phyloP scores from a whole-genome alignment of 768 basidiomycete genomes.

The Leccinum uliginosum region DNA sequence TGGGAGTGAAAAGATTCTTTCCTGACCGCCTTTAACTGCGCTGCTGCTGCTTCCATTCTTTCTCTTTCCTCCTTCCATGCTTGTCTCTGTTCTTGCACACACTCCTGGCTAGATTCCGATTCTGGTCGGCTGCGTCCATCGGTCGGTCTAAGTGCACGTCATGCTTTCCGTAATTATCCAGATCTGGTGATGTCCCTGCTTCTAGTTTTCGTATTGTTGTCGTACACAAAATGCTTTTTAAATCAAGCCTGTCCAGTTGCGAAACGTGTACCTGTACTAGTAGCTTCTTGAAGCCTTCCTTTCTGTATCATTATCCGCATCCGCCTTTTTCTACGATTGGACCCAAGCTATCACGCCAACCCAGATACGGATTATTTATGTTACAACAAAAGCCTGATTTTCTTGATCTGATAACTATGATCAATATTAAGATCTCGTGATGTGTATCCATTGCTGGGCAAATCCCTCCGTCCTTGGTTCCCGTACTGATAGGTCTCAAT shows the following conservation, averaged over 20 bases:
- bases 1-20: not conserved
- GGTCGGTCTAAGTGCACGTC: constrained; percentile 3
- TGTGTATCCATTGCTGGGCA: constrained; percentile 10
- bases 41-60: constrained; percentile 7
- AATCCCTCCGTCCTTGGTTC: constrained; percentile 8
- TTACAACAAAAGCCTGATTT: constrained; percentile 14
- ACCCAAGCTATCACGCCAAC: constrained; percentile 6
- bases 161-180: constrained; percentile 17
- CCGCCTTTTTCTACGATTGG: constrained; percentile 12
- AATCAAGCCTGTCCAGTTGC: constrained; percentile 4
- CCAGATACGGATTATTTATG: constrained; percentile 19
- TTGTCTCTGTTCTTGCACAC: constrained; percentile 20
- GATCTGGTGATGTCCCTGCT: constrained; percentile 13
- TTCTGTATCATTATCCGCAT: constrained; percentile 26
- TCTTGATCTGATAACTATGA: constrained; percentile 21
- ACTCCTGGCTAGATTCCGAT: constrained; percentile 17
- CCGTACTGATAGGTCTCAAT: constrained; percentile 4
- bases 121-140: constrained; percentile 8
- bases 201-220: constrained; percentile 20
- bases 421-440: constrained; percentile 25
- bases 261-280: constrained; percentile 23
- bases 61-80: constrained; percentile 3
- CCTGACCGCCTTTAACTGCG: constrained; percentile 1
- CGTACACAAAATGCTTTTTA: constrained; percentile 18
- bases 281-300: constrained; percentile 25